Evolutionary conservation across 495 filamentous ascomycete species (phyloP).

Genomic region (Cairneyella variabilis): DNA sequence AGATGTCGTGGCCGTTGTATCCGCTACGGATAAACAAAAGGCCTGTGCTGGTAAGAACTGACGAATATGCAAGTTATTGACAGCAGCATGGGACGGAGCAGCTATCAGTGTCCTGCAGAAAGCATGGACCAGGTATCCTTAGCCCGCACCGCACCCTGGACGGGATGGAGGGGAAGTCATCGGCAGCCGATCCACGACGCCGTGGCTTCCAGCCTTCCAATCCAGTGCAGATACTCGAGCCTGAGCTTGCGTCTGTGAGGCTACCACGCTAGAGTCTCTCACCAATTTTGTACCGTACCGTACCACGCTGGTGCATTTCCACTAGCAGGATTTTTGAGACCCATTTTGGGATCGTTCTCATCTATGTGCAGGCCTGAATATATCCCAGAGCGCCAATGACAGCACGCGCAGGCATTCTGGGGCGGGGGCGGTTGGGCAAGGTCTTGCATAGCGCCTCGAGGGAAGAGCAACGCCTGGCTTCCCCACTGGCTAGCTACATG

Average conservation of each 20-base stretch:
- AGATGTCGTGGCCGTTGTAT: background rate
- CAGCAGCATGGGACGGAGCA: slow-evolving; percentile 10
- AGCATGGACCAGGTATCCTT: slow-evolving; percentile 13
- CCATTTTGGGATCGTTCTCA: slow-evolving; percentile 13
- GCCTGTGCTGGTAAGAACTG: no score
- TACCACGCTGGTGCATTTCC: no score
- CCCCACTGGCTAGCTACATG: slow-evolving; percentile 11
- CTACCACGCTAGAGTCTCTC: background rate
- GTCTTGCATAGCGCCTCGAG: slow-evolving; percentile 21
- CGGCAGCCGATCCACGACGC: slow-evolving; percentile 9
- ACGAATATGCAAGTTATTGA: slow-evolving; percentile 22
- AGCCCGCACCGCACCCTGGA: background rate
- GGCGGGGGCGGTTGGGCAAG: slow-evolving; percentile 23
- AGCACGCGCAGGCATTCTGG: slow-evolving; percentile 1
- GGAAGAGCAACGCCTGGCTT: slow-evolving; percentile 3
- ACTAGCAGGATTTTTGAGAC: slow-evolving; percentile 7
- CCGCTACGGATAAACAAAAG: no score
- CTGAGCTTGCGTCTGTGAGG: background rate
- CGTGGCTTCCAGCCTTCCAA: no score
- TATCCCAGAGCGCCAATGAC: slow-evolving; percentile 11
- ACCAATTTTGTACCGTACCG: no score
- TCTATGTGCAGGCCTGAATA: background rate
- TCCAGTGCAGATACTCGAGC: slow-evolving; percentile 8
- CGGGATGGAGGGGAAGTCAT: slow-evolving; percentile 2
- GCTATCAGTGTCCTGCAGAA: slow-evolving; percentile 22